Percentiles rank a stretch among this genome's conserved stretches.
Conservation (phyloP, 805 yeast genomes). For the Naumovozyma castellii region DNA sequence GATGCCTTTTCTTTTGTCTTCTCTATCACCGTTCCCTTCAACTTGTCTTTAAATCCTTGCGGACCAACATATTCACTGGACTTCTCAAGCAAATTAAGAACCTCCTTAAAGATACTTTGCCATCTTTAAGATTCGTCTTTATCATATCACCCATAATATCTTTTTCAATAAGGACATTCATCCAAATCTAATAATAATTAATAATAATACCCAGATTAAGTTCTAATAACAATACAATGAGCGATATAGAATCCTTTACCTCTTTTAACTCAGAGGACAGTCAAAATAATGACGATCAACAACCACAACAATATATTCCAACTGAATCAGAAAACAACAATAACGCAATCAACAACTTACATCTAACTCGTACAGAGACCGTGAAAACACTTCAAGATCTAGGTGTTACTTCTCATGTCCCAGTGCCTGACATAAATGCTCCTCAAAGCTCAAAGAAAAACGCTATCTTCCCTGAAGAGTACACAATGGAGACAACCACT, state of each 20-base stretch:
- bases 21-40: too few relatives aligned
- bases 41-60: too few relatives aligned
- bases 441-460: conserved; percentile 43
- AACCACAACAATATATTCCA: conserved; percentile 22
- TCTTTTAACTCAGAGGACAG: conserved; percentile 9
- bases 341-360: conserved; percentile 16
- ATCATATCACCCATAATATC: too few relatives aligned
- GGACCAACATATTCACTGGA: too few relatives aligned
- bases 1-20: too few relatives aligned
- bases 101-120: too few relatives aligned
- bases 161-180: too few relatives aligned
- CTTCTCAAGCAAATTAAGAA: too few relatives aligned
- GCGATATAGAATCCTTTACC: conserved; percentile 8
- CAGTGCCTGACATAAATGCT: conserved; percentile 47
- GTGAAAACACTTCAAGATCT: conserved; percentile 53
- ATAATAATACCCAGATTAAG: background rate
- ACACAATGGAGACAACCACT: conserved; percentile 76
- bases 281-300: conserved; percentile 12
- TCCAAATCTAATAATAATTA: background rate
- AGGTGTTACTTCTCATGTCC: conserved; percentile 49
- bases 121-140: too few relatives aligned
- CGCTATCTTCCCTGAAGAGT: conserved; percentile 88
- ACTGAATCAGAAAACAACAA: conserved; percentile 1
- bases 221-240: conserved; percentile 4
- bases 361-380: conserved; percentile 58